phyloP scores from a whole-genome alignment of 441 rosid genomes.

The Bruguiera hainesii region DNA sequence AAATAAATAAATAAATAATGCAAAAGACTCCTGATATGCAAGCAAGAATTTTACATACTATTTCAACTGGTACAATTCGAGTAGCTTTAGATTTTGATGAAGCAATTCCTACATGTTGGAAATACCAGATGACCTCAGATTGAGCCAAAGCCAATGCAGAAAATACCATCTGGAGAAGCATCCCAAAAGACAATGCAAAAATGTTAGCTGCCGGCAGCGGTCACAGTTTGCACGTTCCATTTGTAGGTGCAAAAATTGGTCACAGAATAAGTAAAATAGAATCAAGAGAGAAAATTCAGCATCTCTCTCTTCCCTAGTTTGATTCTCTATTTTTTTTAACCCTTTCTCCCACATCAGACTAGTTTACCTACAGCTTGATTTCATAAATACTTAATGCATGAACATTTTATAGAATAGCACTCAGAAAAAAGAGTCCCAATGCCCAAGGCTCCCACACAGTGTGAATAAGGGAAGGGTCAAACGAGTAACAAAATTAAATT shows the following conservation, averaged over 20 bases:
- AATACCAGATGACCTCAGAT: slow-evolving; percentile 96
- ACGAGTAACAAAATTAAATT: no score
- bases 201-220: neutral
- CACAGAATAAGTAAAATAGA: neutral
- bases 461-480: no score
- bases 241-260: neutral
- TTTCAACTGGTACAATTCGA: slow-evolving; percentile 73
- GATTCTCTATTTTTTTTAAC: neutral
- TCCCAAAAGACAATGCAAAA: slow-evolving; percentile 11
- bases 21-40: slow-evolving; percentile 4
- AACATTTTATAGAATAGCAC: no score
- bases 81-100: slow-evolving; percentile 79
- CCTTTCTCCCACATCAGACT: neutral
- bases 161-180: slow-evolving; percentile 81
- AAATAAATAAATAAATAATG: slow-evolving; percentile 5
- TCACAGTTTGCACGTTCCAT: slow-evolving; percentile 2
- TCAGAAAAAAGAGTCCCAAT: no score
- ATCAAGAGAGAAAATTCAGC: neutral
- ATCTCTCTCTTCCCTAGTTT: neutral
- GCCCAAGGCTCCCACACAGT: no score
- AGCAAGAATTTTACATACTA: slow-evolving; percentile 47
- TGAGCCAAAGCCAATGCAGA: slow-evolving; percentile 98
- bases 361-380: neutral
- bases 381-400: no score
- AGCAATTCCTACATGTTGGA: slow-evolving; percentile 93